phyloP scores from a whole-genome alignment of 1,284 basidiomycete genomes.

The Gymnopus androsaceus region DNA sequence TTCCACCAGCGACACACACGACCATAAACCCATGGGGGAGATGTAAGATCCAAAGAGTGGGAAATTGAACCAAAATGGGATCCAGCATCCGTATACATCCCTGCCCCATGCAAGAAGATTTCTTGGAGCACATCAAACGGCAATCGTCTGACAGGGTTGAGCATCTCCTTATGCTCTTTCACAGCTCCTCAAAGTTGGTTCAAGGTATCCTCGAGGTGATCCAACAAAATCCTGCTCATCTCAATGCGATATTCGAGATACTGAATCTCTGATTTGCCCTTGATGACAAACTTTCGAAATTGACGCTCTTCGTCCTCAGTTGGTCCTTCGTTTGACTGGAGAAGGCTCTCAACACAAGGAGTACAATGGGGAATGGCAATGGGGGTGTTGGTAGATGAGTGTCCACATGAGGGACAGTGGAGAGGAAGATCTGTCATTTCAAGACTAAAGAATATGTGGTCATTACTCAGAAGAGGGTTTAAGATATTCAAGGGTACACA shows the following conservation, averaged over 20 bases:
- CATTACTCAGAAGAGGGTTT: no score
- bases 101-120: no score
- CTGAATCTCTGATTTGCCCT: background rate
- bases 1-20: no score
- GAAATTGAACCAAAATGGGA: no score
- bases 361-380: background rate
- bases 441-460: no score
- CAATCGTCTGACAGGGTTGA: background rate
- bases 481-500: no score
- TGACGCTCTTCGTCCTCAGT: background rate
- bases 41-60: no score
- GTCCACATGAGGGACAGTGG: background rate
- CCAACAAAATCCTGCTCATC: background rate
- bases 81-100: no score
- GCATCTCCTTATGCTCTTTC: background rate
- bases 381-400: background rate
- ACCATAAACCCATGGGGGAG: no score
- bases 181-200: background rate
- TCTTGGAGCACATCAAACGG: no score
- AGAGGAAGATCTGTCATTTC: no score
- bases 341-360: background rate
- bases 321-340: background rate
- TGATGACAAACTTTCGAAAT: background rate
- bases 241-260: background rate
- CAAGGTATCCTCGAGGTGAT: background rate